These are phyloP conservation scores for Hyphodiscus sp. DNA, from an alignment of 2,329 filamentous ascomycete genomes.

Conservation along the genomic window DNA sequence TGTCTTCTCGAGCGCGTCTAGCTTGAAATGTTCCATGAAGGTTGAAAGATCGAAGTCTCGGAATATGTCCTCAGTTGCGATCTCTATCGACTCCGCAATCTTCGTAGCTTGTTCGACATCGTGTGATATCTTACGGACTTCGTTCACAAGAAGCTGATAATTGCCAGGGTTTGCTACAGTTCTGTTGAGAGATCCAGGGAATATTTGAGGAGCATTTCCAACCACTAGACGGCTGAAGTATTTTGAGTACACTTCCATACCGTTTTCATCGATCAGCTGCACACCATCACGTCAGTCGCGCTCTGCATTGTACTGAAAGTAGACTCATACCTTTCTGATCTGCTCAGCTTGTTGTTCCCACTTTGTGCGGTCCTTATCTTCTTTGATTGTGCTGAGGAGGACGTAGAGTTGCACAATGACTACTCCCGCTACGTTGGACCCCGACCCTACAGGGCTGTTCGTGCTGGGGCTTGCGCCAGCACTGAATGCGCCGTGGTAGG, in stretches of 20 bases:
- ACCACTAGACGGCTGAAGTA: constrained; percentile 91
- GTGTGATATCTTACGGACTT: constrained; percentile 79
- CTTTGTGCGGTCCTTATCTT: constrained; percentile 86
- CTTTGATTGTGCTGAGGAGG: constrained; percentile 87
- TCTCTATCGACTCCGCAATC: constrained; percentile 90
- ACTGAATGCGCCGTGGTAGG: constrained; percentile 41
- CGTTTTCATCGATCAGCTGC: constrained; percentile 92
- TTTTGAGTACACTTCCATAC: constrained; percentile 97
- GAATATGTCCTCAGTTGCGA: constrained; percentile 85
- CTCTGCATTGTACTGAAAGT: neutral
- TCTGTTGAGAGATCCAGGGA: constrained; percentile 64
- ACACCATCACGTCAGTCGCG: constrained; percentile 1
- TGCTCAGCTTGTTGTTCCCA: constrained; percentile 89
- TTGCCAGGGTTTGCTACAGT: constrained; percentile 70
- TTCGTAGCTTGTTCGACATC: constrained; percentile 79
- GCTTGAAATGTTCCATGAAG: constrained; percentile 93
- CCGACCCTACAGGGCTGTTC: constrained; percentile 33
- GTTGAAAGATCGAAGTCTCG: constrained; percentile 93
- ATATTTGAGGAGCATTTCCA: constrained; percentile 87
- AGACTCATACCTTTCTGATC: constrained; percentile 72
- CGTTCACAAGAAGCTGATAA: constrained; percentile 73
- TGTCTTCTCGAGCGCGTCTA: constrained; percentile 82
- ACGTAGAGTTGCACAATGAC: constrained; percentile 94
- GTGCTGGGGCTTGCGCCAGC: constrained; percentile 31
- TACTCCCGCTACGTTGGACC: constrained; percentile 72